phyloP scores from a whole-genome alignment of 257 asterid species.

The Perilla frutescens region DNA sequence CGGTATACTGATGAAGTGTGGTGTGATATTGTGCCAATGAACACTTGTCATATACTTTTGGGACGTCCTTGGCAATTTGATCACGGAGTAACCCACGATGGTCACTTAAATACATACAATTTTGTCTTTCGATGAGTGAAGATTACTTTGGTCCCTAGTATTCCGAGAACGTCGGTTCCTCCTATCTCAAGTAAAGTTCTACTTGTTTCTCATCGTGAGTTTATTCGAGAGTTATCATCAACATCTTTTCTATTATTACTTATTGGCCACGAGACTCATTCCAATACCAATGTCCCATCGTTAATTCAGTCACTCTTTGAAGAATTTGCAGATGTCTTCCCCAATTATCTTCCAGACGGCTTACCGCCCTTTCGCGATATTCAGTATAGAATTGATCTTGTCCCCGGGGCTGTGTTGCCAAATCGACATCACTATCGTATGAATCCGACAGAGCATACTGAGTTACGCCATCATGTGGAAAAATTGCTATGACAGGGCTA shows the following conservation, averaged over 20 bases:
- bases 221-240: too few relatives aligned
- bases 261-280: too few relatives aligned
- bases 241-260: too few relatives aligned
- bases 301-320: not conserved
- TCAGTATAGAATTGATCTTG: not conserved
- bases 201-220: too few relatives aligned
- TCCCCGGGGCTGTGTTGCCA: not conserved
- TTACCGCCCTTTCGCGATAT: not conserved
- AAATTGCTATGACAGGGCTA: not conserved
- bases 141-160: too few relatives aligned
- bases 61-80: slow-evolving; percentile 5
- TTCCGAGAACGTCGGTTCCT: not conserved
- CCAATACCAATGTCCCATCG: too few relatives aligned
- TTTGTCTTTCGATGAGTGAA: too few relatives aligned
- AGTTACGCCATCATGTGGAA: not conserved
- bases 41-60: not conserved
- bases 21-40: not conserved
- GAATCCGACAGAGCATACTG: not conserved
- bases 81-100: not conserved
- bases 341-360: not conserved
- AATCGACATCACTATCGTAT: not conserved
- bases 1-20: not conserved
- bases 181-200: too few relatives aligned
- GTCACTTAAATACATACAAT: not conserved
- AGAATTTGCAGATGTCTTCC: not conserved